Base-by-base conservation (phyloP, 768 basidiomycete genomes). In the Strobilomyces echinocephalus region DNA sequence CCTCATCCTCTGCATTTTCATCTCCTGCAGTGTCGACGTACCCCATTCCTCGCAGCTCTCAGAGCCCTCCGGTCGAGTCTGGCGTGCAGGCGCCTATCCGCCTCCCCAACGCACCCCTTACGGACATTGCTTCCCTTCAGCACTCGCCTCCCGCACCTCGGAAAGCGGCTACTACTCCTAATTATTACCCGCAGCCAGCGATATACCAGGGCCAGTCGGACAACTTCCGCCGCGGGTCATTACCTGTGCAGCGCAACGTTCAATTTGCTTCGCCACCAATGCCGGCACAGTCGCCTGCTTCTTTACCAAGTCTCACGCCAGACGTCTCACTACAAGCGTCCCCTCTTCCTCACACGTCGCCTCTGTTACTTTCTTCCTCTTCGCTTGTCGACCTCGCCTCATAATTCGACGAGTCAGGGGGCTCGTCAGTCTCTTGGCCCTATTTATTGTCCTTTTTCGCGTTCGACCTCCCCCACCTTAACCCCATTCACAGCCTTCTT, bases 61-160 rank as follows among this genome's bases (percentile, higher is more conserved):
- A 75, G 35, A 79, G 80, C 0, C 79, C 79, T 0, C 63, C 72
- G 2, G 65, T 64, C 30, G 83, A 84, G 53, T 77, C 76, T 30
- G 82, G 81, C 18, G 21, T 58, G 0, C 68, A 71, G 48, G 62
- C 53, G 49, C 69, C 69, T 4, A 90, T 90, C 63, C 82, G 87
- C 35, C 79, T 89, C 8, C 88, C 88, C 15, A 86, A 84, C 57
- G 80, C 85, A 8, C 85, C 86, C 1, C 74, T 88, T 35, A 78
- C 80, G 12, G 88, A 88, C 63, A 81, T 89, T 55, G 82, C 83
- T 2, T 79, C 83, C 6, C 68, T 78, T 5, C 71, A 72, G 30
- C 71, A 66, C 8, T 69, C 70, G n/a, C 69, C 63, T 50, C 58
- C 60, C 34, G 36, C 57, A 2, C 69, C 73, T 15, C 63, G 73